phyloP scores from a whole-genome alignment of 1,139 yeast genomes.

The Hansenula anomala region DNA sequence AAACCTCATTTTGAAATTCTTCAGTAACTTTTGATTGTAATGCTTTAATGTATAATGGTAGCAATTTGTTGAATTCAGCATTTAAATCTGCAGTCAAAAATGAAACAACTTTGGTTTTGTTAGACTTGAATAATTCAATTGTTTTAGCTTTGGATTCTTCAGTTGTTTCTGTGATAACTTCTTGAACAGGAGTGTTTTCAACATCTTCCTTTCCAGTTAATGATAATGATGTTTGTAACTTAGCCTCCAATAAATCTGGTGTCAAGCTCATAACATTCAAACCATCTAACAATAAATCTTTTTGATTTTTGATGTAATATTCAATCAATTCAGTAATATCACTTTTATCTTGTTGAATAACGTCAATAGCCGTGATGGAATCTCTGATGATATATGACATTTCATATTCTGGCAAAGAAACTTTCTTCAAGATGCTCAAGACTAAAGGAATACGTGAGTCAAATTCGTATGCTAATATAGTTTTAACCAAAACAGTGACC shows the following conservation, averaged over 20 bases:
- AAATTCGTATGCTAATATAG: slow-evolving; percentile 33
- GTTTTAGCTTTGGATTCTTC: slow-evolving; percentile 23
- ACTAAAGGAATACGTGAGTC: slow-evolving; percentile 25
- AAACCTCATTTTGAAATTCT: slow-evolving; percentile 27
- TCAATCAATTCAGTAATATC: slow-evolving; percentile 41
- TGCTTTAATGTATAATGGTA: slow-evolving; percentile 37
- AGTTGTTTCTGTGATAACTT: slow-evolving; percentile 16
- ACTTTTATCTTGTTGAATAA: slow-evolving; percentile 30
- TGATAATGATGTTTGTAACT: slow-evolving; percentile 54
- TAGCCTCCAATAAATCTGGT: slow-evolving; percentile 60
- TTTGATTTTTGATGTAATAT: slow-evolving; percentile 34
- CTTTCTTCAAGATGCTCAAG: slow-evolving; percentile 24
- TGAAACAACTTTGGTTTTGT: slow-evolving; percentile 21
- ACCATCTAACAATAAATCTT: slow-evolving; percentile 35
- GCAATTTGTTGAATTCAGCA: slow-evolving; percentile 40
- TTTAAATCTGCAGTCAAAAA: slow-evolving; percentile 28
- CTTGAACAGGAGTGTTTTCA: slow-evolving; percentile 13
- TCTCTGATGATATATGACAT: slow-evolving; percentile 31
- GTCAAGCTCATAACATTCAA: slow-evolving; percentile 36
- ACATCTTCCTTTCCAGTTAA: slow-evolving; percentile 22
- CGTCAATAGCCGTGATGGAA: slow-evolving; percentile 29
- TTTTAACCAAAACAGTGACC: slow-evolving; percentile 30
- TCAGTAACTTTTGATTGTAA: slow-evolving; percentile 30
- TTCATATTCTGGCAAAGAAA: slow-evolving; percentile 32
- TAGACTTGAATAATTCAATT: slow-evolving; percentile 24